These are phyloP conservation scores for Pichia sp. DNA, from an alignment of 1,139 yeast species.

Conservation along the genomic window DNA sequence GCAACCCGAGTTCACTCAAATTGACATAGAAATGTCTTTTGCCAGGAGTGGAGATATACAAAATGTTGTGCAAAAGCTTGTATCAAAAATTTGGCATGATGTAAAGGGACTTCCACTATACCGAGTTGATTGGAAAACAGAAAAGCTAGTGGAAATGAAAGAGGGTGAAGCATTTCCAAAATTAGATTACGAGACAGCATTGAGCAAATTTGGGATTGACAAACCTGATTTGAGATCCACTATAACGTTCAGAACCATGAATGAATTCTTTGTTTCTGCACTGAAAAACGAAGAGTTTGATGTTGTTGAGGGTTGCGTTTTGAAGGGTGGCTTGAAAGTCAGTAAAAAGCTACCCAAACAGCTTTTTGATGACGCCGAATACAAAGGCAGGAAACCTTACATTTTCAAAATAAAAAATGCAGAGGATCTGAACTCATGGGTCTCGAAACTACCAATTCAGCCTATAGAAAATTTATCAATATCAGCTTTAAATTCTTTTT, in stretches of 20 bases:
- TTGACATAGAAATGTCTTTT: slow-evolving; percentile 91
- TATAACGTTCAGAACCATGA: slow-evolving; percentile 48
- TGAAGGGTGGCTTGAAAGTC: slow-evolving; percentile 43
- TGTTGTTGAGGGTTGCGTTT: slow-evolving; percentile 67
- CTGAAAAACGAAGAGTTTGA: slow-evolving; percentile 46
- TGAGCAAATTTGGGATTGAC: slow-evolving; percentile 79
- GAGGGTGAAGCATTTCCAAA: slow-evolving; percentile 37
- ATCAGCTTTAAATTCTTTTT: slow-evolving; percentile 31
- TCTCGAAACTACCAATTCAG: slow-evolving; percentile 28
- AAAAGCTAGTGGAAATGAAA: slow-evolving; percentile 26
- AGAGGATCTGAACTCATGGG: slow-evolving; percentile 44
- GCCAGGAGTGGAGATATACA: slow-evolving; percentile 67
- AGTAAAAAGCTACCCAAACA: slow-evolving; percentile 35
- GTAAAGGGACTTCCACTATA: slow-evolving; percentile 42
- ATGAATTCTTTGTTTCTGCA: slow-evolving; percentile 38
- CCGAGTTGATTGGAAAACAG: slow-evolving; percentile 30
- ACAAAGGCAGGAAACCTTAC: slow-evolving; percentile 57
- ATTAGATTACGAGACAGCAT: slow-evolving; percentile 64
- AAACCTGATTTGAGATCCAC: slow-evolving; percentile 84
- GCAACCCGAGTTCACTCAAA: slow-evolving; percentile 96
- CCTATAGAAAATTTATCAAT: slow-evolving; percentile 26
- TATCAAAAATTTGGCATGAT: slow-evolving; percentile 53
- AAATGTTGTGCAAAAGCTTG: slow-evolving; percentile 55
- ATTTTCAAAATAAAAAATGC: slow-evolving; percentile 46
- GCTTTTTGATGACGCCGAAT: slow-evolving; percentile 44